A percentile compares a stretch with the other conserved stretches of the same genome.
phyloP scores from a whole-genome alignment of 345 rosid genomes.

The Eucalyptus pauciflora region DNA sequence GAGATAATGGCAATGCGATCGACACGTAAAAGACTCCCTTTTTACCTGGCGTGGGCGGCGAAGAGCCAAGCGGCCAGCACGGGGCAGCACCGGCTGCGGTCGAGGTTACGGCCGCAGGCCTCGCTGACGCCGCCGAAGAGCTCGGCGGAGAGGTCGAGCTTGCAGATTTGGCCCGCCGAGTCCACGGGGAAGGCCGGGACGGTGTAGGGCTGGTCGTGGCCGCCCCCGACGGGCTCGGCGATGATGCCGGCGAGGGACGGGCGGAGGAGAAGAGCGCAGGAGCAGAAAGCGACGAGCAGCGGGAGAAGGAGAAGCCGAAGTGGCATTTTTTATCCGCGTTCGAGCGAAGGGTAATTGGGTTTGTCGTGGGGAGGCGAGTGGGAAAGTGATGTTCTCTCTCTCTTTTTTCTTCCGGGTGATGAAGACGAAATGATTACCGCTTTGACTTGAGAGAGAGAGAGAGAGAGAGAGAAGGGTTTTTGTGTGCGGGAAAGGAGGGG shows the following conservation, averaged over 20 bases:
- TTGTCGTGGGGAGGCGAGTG: neutral
- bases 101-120: constrained; percentile 81
- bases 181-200: constrained; percentile 88
- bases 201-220: constrained; percentile 36
- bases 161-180: constrained; percentile 57
- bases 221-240: constrained; percentile 43
- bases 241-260: constrained; percentile 30
- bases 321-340: neutral
- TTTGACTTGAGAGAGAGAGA: neutral
- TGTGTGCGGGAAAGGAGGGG: neutral
- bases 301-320: neutral
- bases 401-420: neutral
- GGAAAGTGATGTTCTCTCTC: neutral
- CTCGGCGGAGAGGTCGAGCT: constrained; percentile 90
- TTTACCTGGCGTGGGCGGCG: constrained; percentile 77
- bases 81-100: constrained; percentile 96
- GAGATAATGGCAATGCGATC: neutral
- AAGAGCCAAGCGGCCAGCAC: constrained; percentile 96
- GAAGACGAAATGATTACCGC: neutral
- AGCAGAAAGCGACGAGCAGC: neutral
- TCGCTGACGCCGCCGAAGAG: constrained; percentile 93
- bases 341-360: neutral
- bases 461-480: neutral
- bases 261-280: neutral
- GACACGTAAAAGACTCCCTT: neutral